Evolutionary conservation across 768 basidiomycete species (phyloP).

Genomic region (Rhizopogon vinicolor): DNA sequence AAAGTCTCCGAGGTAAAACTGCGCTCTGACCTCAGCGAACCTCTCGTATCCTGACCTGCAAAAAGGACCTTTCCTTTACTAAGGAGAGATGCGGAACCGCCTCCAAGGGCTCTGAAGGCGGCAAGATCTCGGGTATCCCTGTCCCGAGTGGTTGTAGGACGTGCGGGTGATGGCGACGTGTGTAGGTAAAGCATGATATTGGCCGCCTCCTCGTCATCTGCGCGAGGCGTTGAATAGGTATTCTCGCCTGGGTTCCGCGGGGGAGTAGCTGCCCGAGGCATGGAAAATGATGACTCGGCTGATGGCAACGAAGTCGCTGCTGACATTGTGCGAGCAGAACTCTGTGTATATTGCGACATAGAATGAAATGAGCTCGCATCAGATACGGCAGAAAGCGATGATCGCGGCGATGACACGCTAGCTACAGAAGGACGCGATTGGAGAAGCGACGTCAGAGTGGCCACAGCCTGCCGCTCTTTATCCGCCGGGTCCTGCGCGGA

Average conservation of each 20-base stretch:
- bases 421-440: slow-evolving; percentile 59
- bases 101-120: slow-evolving; percentile 54
- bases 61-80: slow-evolving; percentile 71
- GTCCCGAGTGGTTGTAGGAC: slow-evolving; percentile 45
- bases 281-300: slow-evolving; percentile 34
- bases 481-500: slow-evolving; percentile 33
- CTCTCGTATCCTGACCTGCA: slow-evolving; percentile 30
- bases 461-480: slow-evolving; percentile 80
- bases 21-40: slow-evolving; percentile 23
- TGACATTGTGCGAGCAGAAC: slow-evolving; percentile 52
- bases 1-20: slow-evolving; percentile 20
- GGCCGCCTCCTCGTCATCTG: slow-evolving; percentile 76
- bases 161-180: slow-evolving; percentile 78
- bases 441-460: slow-evolving; percentile 69
- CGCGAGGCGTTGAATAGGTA: slow-evolving; percentile 45
- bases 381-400: slow-evolving; percentile 64
- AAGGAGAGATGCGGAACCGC: slow-evolving; percentile 38
- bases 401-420: slow-evolving; percentile 65
- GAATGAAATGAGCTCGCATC: slow-evolving; percentile 61
- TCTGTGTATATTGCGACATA: slow-evolving; percentile 61
- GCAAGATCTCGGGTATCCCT: slow-evolving; percentile 47
- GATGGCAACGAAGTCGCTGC: slow-evolving; percentile 35
- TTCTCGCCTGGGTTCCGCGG: slow-evolving; percentile 27
- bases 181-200: slow-evolving; percentile 82
- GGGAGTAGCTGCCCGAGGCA: slow-evolving; percentile 31